Evolutionary conservation across 2,329 filamentous ascomycete genomes (phyloP), one percentile per base, ranked within the genome.

Genomic region (Mollisia scopiformis): DNA sequence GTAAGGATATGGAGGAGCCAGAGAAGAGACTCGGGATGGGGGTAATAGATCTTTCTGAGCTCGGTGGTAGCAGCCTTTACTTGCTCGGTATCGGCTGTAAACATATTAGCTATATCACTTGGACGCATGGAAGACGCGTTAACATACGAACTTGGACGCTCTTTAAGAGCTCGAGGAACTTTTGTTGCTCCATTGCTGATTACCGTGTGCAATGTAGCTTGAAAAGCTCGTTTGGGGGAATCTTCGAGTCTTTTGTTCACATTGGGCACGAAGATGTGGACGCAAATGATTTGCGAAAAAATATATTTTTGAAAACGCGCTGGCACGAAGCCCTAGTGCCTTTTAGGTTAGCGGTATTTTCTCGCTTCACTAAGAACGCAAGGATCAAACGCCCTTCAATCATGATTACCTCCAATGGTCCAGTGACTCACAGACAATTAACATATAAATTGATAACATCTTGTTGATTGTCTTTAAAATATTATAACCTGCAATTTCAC

Each of bases 21-120:
- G 58, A 94, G 84, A 60, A 98, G 87, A 16, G 92, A 92, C 72
- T 93, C 86, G 39, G 94, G 90, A 69, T 92, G 86, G 72, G 87
- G 88, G 82, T 96, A 98, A 83, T 92, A 98, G 78, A 91, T 91
- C 78, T 96, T 95, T 78, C 96, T 93, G 62, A 98, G 87, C 72
- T 93, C 88, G 61, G 90, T 87, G 19, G 94, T 99, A 65, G 93
- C 92, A 68, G 90, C 87, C 85, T 97, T 96, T 77, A 96, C 88
- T 78, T 88, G 88, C 70, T 91, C 88, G 68, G 93, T 97, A 79
- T 96, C 89, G 74, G 95, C 93, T 96, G 73, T 71, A 33, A 62
- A 56, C 21, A 25, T 30, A 58, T 72, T 65, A 72, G 67, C 53
- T 69, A 64, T 50, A 47, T 47, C 56, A 21, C 23, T 31, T 8